Evolutionary conservation across 2,329 filamentous ascomycete species (phyloP).

Genomic region (Anisogramma anomala): DNA sequence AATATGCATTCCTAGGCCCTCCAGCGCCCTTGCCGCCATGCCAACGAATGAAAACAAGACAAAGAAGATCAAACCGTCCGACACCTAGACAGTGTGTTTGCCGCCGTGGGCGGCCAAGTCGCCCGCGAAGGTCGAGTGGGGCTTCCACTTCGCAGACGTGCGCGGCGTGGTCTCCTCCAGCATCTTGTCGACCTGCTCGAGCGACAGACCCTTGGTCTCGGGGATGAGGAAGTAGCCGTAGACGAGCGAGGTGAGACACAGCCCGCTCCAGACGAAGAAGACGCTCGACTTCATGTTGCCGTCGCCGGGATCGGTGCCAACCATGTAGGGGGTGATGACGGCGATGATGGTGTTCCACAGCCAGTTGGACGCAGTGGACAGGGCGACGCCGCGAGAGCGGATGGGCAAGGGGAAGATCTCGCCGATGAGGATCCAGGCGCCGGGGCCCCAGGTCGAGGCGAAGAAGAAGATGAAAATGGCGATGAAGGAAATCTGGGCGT

Average conservation of each 20-base stretch:
- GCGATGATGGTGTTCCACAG: conserved; percentile 70
- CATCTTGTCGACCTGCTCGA: conserved; percentile 78
- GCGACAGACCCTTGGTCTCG: conserved; percentile 64
- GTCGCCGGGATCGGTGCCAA: conserved; percentile 40
- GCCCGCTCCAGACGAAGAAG: conserved; percentile 65
- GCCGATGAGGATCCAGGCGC: conserved; percentile 71
- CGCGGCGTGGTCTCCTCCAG: conserved; percentile 74
- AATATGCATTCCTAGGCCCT: no score
- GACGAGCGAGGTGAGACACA: conserved; percentile 47
- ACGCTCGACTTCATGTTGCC: conserved; percentile 54
- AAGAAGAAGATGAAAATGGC: conserved; percentile 92
- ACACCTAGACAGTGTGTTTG: conserved; percentile 24
- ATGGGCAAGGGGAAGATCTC: conserved; percentile 87
- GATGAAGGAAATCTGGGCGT: conserved; percentile 75
- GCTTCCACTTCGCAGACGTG: conserved; percentile 65
- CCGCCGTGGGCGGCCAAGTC: conserved; percentile 16
- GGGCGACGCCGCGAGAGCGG: conserved; percentile 73
- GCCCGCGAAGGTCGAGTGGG: conserved; percentile 55
- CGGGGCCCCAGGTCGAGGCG: conserved; percentile 77
- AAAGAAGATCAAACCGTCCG: no score
- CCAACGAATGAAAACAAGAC: no score
- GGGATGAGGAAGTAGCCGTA: conserved; percentile 66
- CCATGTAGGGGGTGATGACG: conserved; percentile 65
- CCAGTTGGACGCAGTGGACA: conserved; percentile 86
- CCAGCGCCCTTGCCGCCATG: no score